Evolutionary conservation across 164 flowering plant species (phyloP).

Genomic region (Houttuynia cordata): DNA sequence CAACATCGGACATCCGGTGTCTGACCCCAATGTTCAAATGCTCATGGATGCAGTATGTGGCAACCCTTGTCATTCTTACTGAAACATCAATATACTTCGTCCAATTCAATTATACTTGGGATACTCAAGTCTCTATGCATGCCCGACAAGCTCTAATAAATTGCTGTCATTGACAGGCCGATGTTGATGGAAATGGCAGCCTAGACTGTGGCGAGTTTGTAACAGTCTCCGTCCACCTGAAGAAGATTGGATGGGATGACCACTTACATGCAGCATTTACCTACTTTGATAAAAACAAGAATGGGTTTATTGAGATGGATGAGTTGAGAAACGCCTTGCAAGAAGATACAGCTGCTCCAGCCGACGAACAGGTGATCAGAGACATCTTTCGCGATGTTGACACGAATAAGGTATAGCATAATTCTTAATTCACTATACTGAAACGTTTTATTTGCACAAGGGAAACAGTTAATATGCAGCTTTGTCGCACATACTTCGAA

Average conservation of each 20-base stretch:
- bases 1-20: constrained; percentile 40
- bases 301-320: constrained; percentile 64
- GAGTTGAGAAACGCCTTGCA: constrained; percentile 49
- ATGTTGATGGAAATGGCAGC: constrained; percentile 57
- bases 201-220: constrained; percentile 65
- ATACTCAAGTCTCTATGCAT: background rate
- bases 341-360: constrained; percentile 31
- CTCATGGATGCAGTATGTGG: constrained; percentile 65
- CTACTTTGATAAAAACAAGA: constrained; percentile 58
- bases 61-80: no score
- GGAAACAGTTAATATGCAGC: no score
- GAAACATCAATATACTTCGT: no score
- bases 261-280: constrained; percentile 45
- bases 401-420: constrained; percentile 41
- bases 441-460: background rate
- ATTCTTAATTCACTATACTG: background rate
- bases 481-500: no score
- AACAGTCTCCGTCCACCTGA: constrained; percentile 55
- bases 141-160: background rate
- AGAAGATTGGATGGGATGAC: constrained; percentile 42
- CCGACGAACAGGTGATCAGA: constrained; percentile 34
- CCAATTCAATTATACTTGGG: no score
- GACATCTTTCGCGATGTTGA: constrained; percentile 66
- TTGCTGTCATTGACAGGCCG: constrained; percentile 31
- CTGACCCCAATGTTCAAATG: constrained; percentile 59